Evolutionary conservation across 2,329 filamentous ascomycete genomes (phyloP).

Genomic region (Venturia oleaginea): DNA sequence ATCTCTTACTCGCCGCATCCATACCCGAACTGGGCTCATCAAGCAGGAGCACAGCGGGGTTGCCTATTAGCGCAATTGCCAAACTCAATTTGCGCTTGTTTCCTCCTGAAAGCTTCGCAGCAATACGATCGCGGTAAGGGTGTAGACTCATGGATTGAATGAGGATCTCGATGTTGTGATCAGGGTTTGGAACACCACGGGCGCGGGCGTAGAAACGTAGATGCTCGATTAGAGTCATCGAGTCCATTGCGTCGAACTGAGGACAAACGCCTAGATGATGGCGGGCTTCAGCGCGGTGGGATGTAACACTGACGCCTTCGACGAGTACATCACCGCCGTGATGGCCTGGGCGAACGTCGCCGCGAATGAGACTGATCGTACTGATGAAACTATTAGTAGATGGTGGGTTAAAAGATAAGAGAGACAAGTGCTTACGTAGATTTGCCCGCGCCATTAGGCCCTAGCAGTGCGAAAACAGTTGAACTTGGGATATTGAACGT

Average conservation of each 20-base stretch:
- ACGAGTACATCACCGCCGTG: slow-evolving; percentile 56
- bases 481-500: slow-evolving; percentile 72
- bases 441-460: slow-evolving; percentile 62
- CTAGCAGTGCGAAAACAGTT: slow-evolving; percentile 81
- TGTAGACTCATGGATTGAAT: slow-evolving; percentile 71
- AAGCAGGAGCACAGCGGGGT: slow-evolving; percentile 75
- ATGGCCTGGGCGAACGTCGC: slow-evolving; percentile 67
- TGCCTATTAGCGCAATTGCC: slow-evolving; percentile 86
- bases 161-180: slow-evolving; percentile 69
- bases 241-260: slow-evolving; percentile 66
- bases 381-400: not conserved
- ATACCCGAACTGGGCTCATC: slow-evolving; percentile 86
- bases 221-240: slow-evolving; percentile 83
- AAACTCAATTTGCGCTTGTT: slow-evolving; percentile 90
- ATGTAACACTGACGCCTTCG: slow-evolving; percentile 66
- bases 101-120: slow-evolving; percentile 71
- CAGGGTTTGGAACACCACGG: slow-evolving; percentile 65
- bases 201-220: slow-evolving; percentile 80
- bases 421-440: slow-evolving; percentile 1
- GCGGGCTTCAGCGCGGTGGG: slow-evolving; percentile 61
- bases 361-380: slow-evolving; percentile 79
- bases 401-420: not conserved
- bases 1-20: slow-evolving; percentile 80
- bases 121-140: slow-evolving; percentile 65
- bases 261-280: slow-evolving; percentile 83